Evolutionary conservation across 352 stramenopile genomes (phyloP), one percentile per base, ranked within the genome.

Genomic region (Globisporangium recalcitrans): DNA sequence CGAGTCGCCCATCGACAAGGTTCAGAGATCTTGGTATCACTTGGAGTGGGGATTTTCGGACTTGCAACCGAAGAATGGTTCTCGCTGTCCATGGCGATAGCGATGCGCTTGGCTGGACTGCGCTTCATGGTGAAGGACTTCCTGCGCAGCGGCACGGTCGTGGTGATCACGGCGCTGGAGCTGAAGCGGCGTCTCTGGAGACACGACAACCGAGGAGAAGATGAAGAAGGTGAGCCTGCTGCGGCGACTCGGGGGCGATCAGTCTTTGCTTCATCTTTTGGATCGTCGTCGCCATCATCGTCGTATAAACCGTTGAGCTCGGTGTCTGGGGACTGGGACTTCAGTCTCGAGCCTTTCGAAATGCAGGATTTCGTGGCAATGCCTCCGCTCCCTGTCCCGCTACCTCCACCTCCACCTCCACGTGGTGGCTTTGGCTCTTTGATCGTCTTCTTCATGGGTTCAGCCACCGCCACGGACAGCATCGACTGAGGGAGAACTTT

Each of bases 41-140:
- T 46, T 1, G 16, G 3, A 16, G 16, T 9, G 14, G 38, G 38
- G 38, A 6, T 16, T 21, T 6, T 16, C 6, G 6, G 9, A 22
- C 5, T 31, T 26, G 66, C 40, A 14, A 52, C 31, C 1, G 38
- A 3, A 48, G 24, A 48, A 47, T 22, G 10, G 13, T 19, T 7
- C 8, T 34, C 21, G 3, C 46, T 22, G 3, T 58, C 46, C 24
- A 34, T 58, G 0, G 48, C n/a, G 10, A 51, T 58, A 14, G 57
- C 47, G 21, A 62, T 58, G 32, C 66, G 71, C 68, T 87, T 88
- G 19, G 66, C 56, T 0, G 81, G 67, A n/a, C 69, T 81, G 24
- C 80, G 78, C 52, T 85, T 90, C 62, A 88, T 85, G 38, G 70
- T 75, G 66, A 90, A 90, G 1, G 78, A 90, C 52, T 85, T 83